These are phyloP conservation scores for Solanum dulcamara DNA, from an alignment of 257 asterid genomes.

Conservation along the genomic window DNA sequence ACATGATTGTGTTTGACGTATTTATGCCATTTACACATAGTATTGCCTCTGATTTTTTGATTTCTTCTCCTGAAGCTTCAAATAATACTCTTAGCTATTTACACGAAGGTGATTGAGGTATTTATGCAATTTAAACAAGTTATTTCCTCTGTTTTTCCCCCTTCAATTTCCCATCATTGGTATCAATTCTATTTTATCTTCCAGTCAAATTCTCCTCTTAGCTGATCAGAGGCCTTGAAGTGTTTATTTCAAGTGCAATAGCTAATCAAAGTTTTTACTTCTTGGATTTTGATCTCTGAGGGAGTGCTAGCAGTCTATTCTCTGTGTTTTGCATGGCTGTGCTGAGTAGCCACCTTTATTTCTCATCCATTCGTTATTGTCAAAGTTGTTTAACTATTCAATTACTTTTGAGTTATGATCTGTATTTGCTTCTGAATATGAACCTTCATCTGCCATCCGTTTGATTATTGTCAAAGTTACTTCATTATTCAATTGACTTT, in stretches of 20 bases:
- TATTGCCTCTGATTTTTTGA: not conserved
- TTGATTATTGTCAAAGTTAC: not conserved
- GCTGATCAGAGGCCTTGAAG: not conserved
- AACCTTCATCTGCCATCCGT: not conserved
- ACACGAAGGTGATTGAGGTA: not conserved
- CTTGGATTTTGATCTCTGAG: not conserved
- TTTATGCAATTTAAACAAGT: not conserved
- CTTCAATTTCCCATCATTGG: not conserved
- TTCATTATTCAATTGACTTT: not conserved
- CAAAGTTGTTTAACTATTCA: not conserved
- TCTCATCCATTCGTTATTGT: not conserved
- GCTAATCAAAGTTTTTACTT: not conserved
- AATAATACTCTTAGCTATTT: not conserved
- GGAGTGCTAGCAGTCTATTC: not conserved
- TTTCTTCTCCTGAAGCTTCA: not conserved
- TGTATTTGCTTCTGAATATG: not conserved
- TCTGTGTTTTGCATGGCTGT: not conserved
- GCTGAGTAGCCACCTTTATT: not conserved
- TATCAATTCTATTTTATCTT: not conserved
- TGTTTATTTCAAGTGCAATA: not conserved
- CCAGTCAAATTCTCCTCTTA: not conserved
- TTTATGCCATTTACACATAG: not conserved
- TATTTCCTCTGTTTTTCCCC: not conserved
- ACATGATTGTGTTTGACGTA: not conserved
- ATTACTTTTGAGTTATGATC: not conserved